Base-by-base conservation (phyloP, 2,329 filamentous ascomycete genomes). In the Emergomyces orientalis region DNA sequence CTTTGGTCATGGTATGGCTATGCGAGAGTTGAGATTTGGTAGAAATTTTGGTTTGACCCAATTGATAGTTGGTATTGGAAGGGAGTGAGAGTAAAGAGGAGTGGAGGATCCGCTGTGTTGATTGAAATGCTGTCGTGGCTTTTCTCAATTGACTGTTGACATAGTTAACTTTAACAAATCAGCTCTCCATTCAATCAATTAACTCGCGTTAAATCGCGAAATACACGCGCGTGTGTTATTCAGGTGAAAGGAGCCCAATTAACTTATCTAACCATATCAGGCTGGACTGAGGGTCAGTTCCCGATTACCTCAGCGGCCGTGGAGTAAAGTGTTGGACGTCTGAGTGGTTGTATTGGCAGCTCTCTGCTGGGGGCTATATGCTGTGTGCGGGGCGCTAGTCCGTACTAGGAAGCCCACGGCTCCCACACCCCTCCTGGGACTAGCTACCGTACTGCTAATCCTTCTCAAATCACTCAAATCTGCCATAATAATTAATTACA, bases 1-100 rank as follows among this genome's bases (percentile, higher is more conserved):
- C 71, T 69, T 73, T 76, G 70, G 76, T 78, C 77, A 78, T 78
- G 69, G 66, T 75, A 67, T 64, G 41, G 56, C 78, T 69, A 67
- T 75, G 65, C 63, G 22, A 9, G 22, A 7, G 22, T 2, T 47
- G 57, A 19, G 17, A 8, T 32, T 41, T 57, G 13, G 54, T 34
- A 8, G 34, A 25, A 25, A 56, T 7, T 34, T 25, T 27, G 54
- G 32, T 14, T 39, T 56, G 34, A 6, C 4, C n/a, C 54, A 37
- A 56, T 22, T 39, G 30, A 17, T 39, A 25, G 7, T 39, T 6
- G 17, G 13, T 27, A 8, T 25, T 17, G 34, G 34, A 41, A 27
- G 5, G n/a, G 54, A 17, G 8, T 6, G 17, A 37, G 17, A 34
- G 9, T 13, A 17, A n/a, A 22, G 30, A 32, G 17, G 52, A 14